Conservation (phyloP, 331 rosid genomes). For the Spiraea crenata region DNA sequence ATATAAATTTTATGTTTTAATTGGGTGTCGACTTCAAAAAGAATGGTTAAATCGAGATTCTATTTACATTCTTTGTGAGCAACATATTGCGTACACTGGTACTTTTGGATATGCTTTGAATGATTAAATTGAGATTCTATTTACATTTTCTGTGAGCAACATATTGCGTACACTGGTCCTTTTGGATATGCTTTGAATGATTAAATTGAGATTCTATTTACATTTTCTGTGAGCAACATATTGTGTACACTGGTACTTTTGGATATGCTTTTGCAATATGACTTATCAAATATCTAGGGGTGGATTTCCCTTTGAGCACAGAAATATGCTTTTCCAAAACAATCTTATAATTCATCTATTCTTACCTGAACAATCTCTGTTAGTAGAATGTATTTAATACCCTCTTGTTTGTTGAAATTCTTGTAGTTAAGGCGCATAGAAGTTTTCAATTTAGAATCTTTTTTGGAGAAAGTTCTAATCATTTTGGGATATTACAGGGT, state of each 20-base stretch:
- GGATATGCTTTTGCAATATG: neutral
- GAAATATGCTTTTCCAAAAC: no score
- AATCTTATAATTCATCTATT: neutral
- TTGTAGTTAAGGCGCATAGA: neutral
- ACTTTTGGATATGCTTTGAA: no score
- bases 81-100: neutral
- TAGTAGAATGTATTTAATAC: neutral
- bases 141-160: neutral
- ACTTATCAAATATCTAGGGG: neutral
- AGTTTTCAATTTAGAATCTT: neutral
- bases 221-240: neutral
- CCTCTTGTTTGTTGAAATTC: neutral
- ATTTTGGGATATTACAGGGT: constrained; percentile 32
- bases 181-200: neutral
- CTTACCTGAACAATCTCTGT: no score
- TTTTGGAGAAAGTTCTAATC: neutral
- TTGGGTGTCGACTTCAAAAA: neutral
- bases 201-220: neutral
- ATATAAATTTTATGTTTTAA: neutral
- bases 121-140: neutral
- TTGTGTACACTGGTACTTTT: neutral
- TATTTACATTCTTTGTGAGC: neutral
- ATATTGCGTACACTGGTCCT: neutral
- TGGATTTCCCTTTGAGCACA: no score
- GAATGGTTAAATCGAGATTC: neutral